Evolutionary conservation across 2,329 filamentous ascomycete genomes (phyloP).

Genomic region (Fusarium heterosporum): DNA sequence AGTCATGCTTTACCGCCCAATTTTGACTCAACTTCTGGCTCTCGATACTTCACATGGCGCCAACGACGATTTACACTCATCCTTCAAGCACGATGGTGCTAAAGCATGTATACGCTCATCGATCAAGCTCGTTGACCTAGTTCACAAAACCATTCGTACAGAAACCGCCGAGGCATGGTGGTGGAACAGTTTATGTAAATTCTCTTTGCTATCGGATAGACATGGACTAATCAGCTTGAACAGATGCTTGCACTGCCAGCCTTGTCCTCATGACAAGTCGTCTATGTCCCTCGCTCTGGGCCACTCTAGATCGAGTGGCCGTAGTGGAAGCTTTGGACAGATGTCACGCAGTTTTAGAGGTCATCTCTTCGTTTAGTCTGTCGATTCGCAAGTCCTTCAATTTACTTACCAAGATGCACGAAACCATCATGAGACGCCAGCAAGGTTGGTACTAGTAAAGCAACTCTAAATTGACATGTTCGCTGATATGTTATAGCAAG

Average conservation of each 20-base stretch:
- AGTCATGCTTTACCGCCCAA: constrained; percentile 5
- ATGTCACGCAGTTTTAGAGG: neutral
- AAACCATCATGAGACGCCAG: neutral
- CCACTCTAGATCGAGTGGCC: neutral
- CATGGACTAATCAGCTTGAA: neutral
- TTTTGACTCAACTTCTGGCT: neutral
- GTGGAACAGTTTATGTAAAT: constrained; percentile 2
- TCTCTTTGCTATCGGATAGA: fast-evolving
- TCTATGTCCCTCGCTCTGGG: neutral
- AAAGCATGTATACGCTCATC: neutral
- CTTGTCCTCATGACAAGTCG: neutral
- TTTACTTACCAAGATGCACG: neutral
- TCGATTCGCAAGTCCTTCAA: neutral
- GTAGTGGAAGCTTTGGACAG: neutral
- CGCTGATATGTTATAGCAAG: fast-evolving
- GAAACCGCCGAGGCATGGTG: neutral
- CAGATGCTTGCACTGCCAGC: neutral
- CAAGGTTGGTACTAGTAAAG: fast-evolving
- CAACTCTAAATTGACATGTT: fast-evolving
- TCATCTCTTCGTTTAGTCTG: neutral
- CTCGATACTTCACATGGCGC: neutral
- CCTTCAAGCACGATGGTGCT: neutral
- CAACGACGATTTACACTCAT: neutral
- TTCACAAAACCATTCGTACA: neutral
- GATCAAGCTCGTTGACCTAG: neutral